Conservation (phyloP, 495 filamentous ascomycete species). For the Viridothelium virens region DNA sequence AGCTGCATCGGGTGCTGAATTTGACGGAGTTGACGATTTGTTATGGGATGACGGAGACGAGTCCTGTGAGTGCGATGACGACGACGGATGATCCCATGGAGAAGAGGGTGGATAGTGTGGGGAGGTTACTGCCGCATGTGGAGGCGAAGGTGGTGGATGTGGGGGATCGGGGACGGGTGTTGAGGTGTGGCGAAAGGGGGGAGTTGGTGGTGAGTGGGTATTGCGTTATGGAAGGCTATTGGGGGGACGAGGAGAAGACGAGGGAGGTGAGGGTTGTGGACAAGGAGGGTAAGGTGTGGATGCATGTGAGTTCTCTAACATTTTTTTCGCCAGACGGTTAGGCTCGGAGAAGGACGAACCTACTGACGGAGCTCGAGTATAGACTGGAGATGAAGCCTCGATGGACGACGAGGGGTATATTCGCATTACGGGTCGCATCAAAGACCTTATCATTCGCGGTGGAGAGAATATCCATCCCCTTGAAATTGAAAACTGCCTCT, state of each 20-base stretch:
- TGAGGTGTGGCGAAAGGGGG: conserved; percentile 60
- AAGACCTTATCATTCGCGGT: conserved; percentile 87
- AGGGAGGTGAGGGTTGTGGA: conserved; percentile 62
- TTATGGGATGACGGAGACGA: conserved; percentile 98
- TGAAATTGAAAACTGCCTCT: conserved; percentile 87
- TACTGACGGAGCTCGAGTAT: neutral
- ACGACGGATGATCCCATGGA: conserved; percentile 69
- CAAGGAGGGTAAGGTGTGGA: conserved; percentile 55
- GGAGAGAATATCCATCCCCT: conserved; percentile 96
- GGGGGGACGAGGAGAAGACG: conserved; percentile 61
- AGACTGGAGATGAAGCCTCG: conserved; percentile 83
- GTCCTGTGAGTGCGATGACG: conserved; percentile 88
- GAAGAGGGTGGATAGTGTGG: conserved; percentile 72
- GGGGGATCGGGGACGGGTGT: conserved; percentile 44
- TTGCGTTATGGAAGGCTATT: conserved; percentile 86
- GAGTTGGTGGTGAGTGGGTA: conserved; percentile 84
- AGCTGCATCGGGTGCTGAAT: conserved; percentile 66
- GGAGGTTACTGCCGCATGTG: conserved; percentile 71
- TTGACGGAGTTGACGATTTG: conserved; percentile 84
- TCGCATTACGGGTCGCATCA: conserved; percentile 61
- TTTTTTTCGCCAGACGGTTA: neutral
- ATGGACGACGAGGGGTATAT: conserved; percentile 71
- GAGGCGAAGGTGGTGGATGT: conserved; percentile 76
- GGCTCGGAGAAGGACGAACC: neutral
- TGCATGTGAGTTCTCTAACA: conserved; percentile 47